These are phyloP conservation scores for Colletotrichum sp. DNA, from an alignment of 2,329 filamentous ascomycete genomes.

Conservation along the genomic window DNA sequence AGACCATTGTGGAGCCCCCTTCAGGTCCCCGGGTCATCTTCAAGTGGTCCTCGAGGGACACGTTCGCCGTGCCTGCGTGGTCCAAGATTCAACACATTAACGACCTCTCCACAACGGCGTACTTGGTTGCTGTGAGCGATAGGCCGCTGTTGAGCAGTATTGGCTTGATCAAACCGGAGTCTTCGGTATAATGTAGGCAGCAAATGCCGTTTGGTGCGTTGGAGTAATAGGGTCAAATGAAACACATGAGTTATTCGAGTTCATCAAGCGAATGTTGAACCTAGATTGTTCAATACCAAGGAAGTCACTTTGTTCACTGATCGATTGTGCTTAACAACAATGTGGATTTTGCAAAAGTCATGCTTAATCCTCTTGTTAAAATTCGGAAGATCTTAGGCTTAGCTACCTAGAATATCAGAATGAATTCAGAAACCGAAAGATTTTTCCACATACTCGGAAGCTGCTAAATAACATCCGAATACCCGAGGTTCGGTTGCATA, in stretches of 20 bases:
- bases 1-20: conserved; percentile 40
- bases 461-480: background rate
- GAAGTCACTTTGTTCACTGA: background rate
- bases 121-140: conserved; percentile 38
- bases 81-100: conserved; percentile 51
- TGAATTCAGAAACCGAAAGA: too few species aligned
- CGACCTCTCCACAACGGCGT: conserved; percentile 28
- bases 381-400: too few species aligned
- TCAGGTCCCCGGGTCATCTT: conserved; percentile 35
- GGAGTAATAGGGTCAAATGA: too few species aligned
- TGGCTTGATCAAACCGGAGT: conserved; percentile 24
- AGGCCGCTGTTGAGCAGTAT: conserved; percentile 35
- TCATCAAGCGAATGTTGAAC: background rate
- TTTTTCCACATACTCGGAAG: too few species aligned
- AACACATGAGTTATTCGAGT: background rate
- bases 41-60: conserved; percentile 52
- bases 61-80: conserved; percentile 60
- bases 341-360: too few species aligned
- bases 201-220: too few species aligned
- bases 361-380: too few species aligned
- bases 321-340: background rate
- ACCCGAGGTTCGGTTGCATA: background rate
- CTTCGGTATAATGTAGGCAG: background rate
- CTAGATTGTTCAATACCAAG: background rate
- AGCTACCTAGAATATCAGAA: too few species aligned